Evolutionary conservation across 2,329 filamentous ascomycete species (phyloP).

Genomic region (Microdochium nivale): DNA sequence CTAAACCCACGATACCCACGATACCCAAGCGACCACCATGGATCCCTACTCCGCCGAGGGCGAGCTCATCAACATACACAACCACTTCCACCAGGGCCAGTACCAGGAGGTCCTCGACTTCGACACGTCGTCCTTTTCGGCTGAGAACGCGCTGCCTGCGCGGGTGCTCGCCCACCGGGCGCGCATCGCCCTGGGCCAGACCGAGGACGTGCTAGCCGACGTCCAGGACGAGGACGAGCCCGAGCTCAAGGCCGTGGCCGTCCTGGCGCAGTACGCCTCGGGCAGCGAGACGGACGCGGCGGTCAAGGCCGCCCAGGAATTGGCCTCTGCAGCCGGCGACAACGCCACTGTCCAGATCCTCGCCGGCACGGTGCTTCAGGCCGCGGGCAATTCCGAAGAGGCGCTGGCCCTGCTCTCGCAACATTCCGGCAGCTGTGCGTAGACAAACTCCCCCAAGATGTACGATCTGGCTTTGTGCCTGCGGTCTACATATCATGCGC

Average conservation of each 20-base stretch:
- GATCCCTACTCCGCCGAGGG: constrained; percentile 64
- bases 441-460: background rate
- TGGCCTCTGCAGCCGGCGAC: constrained; percentile 59
- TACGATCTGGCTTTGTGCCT: too few species aligned
- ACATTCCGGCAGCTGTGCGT: constrained; percentile 79
- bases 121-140: constrained; percentile 69
- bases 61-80: constrained; percentile 65
- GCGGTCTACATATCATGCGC: too few species aligned
- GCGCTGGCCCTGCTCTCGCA: constrained; percentile 70
- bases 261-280: constrained; percentile 59
- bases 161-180: constrained; percentile 74
- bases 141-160: constrained; percentile 68
- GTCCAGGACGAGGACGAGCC: constrained; percentile 56
- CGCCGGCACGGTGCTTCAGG: constrained; percentile 73
- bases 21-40: constrained; percentile 34
- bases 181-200: constrained; percentile 73
- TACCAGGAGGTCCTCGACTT: constrained; percentile 82
- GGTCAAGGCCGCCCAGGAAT: constrained; percentile 52
- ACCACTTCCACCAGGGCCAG: constrained; percentile 70
- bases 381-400: constrained; percentile 73
- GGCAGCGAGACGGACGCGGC: constrained; percentile 53
- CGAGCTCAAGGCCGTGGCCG: constrained; percentile 68
- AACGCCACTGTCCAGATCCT: constrained; percentile 76
- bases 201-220: constrained; percentile 62
- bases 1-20: background rate